Evolutionary conservation across 2,329 filamentous ascomycete species (phyloP).

Genomic region (Trichoderma sp.): DNA sequence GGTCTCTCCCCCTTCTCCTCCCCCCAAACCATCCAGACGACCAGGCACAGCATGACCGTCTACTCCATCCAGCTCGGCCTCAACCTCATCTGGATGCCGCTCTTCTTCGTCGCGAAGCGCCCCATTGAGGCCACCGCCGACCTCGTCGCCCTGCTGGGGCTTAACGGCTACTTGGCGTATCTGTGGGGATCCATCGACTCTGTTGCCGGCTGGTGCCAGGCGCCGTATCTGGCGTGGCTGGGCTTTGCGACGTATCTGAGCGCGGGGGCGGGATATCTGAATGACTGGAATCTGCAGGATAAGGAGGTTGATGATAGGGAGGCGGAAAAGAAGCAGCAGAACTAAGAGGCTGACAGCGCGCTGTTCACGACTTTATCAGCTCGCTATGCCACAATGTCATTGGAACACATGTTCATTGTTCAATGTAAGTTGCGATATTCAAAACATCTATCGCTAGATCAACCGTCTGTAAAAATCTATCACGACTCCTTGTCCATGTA

Average conservation of each 20-base stretch:
- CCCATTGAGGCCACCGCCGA: constrained; percentile 76
- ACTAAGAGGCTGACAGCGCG: not conserved
- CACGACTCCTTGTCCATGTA: constrained; percentile 21
- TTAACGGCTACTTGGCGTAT: constrained; percentile 73
- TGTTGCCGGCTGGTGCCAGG: constrained; percentile 71
- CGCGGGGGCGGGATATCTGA: constrained; percentile 67
- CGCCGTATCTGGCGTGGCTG: constrained; percentile 85
- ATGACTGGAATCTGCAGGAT: constrained; percentile 63
- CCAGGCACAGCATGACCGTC: constrained; percentile 71
- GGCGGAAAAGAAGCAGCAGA: constrained; percentile 30
- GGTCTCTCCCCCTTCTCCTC: constrained; percentile 62
- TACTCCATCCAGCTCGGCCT: constrained; percentile 85
- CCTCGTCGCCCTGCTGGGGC: constrained; percentile 70
- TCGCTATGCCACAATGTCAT: not conserved
- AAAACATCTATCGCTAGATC: constrained; percentile 12
- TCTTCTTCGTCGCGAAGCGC: constrained; percentile 80
- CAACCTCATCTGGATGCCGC: constrained; percentile 87
- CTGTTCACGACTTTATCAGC: too few relatives aligned
- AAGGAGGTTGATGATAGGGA: constrained; percentile 34
- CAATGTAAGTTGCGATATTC: not conserved
- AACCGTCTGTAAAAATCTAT: constrained; percentile 8
- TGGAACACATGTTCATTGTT: not conserved
- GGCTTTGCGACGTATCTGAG: constrained; percentile 85
- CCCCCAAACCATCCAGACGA: constrained; percentile 57
- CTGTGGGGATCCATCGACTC: constrained; percentile 75